These are phyloP conservation scores for Fusarium sp. DNA, from an alignment of 2,329 filamentous ascomycete genomes.

Conservation along the genomic window DNA sequence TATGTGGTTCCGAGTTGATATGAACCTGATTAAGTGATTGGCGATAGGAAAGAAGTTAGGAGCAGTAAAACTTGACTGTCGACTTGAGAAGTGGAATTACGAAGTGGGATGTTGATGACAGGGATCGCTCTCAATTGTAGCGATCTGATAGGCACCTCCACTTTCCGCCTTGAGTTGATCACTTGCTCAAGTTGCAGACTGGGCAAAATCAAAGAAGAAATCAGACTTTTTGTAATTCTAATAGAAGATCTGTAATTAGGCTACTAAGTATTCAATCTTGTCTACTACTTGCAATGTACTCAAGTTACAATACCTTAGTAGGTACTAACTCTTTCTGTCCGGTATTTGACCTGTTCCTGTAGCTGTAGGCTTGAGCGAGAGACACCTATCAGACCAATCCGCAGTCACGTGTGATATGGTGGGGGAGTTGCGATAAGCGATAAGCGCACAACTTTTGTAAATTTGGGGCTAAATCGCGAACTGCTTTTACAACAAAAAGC, in stretches of 20 bases:
- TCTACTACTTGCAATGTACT: too few species aligned
- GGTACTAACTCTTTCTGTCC: neutral
- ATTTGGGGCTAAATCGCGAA: conserved; percentile 35
- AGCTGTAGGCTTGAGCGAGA: neutral
- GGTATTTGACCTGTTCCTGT: neutral
- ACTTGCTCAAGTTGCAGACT: neutral
- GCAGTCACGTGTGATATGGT: conserved; percentile 10
- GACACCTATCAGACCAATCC: neutral
- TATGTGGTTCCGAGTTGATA: neutral
- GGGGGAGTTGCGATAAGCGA: conserved; percentile 21
- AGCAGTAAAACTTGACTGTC: neutral
- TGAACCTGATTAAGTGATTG: neutral
- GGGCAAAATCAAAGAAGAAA: neutral
- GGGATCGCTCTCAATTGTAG: conserved; percentile 17
- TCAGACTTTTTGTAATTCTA: too few species aligned
- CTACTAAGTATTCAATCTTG: too few species aligned
- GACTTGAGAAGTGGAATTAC: conserved; percentile 32
- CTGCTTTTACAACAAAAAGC: conserved; percentile 37
- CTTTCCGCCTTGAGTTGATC: conserved; percentile 27
- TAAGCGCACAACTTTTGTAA: conserved; percentile 44
- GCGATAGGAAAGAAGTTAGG: neutral
- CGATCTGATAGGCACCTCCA: conserved; percentile 33
- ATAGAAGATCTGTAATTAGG: too few species aligned
- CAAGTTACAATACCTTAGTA: neutral
- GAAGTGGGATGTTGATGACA: conserved; percentile 16